Conservation (phyloP, 2,329 filamentous ascomycete genomes). For the Tolypocladium endophyticum region DNA sequence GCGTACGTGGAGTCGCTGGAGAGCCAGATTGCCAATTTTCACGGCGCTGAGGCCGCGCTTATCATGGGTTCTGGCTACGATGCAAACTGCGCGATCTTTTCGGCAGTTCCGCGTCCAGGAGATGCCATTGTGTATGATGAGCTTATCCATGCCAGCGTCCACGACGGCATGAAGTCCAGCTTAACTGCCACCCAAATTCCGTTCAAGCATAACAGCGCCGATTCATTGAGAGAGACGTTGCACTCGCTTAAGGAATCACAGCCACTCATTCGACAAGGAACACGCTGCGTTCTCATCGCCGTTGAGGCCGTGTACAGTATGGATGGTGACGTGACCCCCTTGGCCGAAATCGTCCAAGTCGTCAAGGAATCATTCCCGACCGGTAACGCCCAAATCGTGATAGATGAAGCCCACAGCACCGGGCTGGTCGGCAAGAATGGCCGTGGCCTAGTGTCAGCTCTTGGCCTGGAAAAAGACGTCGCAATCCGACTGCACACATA, state of each 20-base stretch:
- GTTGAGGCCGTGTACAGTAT: neutral
- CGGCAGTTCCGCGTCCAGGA: constrained; percentile 37
- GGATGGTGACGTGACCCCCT: neutral
- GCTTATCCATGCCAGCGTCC: constrained; percentile 55
- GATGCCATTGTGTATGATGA: constrained; percentile 54
- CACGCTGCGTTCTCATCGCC: constrained; percentile 23
- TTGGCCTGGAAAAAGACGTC: neutral
- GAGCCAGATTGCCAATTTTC: neutral
- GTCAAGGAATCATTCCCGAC: neutral
- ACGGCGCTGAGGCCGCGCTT: constrained; percentile 44
- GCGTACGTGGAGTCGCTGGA: neutral
- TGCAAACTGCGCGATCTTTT: constrained; percentile 40
- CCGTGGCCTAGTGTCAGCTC: neutral
- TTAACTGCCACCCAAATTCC: constrained; percentile 32
- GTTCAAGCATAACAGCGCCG: constrained; percentile 34
- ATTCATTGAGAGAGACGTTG: constrained; percentile 26
- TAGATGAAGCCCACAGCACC: neutral
- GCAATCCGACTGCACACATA: neutral
- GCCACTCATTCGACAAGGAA: constrained; percentile 13
- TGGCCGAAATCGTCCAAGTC: neutral
- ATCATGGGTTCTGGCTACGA: constrained; percentile 50
- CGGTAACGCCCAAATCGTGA: neutral
- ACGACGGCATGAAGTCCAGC: constrained; percentile 52
- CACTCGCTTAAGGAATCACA: constrained; percentile 17
- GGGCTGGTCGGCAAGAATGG: neutral